phyloP scores from a whole-genome alignment of 192 early-diverging fungal species.

The Coemansia sp. region DNA sequence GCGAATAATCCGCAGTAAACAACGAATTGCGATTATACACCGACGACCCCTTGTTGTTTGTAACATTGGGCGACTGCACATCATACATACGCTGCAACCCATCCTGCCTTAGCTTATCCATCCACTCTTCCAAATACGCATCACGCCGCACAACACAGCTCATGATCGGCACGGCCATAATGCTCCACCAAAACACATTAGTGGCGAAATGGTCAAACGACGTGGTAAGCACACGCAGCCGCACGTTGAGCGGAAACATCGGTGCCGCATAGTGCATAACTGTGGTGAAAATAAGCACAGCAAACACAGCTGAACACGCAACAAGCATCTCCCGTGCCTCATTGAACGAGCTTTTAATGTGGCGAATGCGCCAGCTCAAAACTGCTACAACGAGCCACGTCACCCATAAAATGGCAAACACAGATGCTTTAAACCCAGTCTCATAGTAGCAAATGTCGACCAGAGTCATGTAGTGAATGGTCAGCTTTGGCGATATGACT shows the following conservation, averaged over 20 bases:
- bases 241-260: conserved; percentile 16
- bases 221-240: conserved; percentile 30
- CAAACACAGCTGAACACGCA: conserved; percentile 24
- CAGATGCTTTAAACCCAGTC: conserved; percentile 27
- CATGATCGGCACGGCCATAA: conserved; percentile 36
- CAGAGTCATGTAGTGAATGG: conserved; percentile 20
- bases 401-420: conserved; percentile 42
- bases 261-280: conserved; percentile 30
- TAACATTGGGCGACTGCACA: conserved; percentile 3
- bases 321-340: conserved; percentile 39
- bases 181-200: conserved; percentile 38
- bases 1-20: neutral
- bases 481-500: conserved; percentile 3
- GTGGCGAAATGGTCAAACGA: conserved; percentile 34
- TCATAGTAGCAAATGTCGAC: conserved; percentile 35
- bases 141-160: conserved; percentile 27
- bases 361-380: conserved; percentile 43
- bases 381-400: conserved; percentile 26
- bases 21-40: neutral
- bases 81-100: conserved; percentile 36
- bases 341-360: conserved; percentile 53
- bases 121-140: conserved; percentile 25
- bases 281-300: conserved; percentile 31
- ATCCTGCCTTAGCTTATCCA: conserved; percentile 24
- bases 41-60: neutral